Percentiles rank a stretch among this genome's conserved stretches.
Conservation (phyloP, 73 alveolate genomes). For the Paramecium caudatum region DNA sequence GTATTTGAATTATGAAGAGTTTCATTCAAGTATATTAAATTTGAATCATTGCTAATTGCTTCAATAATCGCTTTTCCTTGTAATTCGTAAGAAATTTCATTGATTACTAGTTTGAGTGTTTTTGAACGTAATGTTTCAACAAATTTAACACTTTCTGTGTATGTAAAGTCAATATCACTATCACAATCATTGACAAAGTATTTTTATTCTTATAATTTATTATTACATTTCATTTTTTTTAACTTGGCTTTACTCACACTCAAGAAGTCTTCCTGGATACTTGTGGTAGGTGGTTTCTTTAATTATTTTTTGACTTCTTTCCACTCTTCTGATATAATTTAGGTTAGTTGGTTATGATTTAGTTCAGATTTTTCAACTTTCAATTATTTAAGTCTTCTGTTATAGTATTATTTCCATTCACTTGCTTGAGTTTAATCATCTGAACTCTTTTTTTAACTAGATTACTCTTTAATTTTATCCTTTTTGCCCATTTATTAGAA, state of each 20-base stretch:
- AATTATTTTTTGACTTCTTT: neutral
- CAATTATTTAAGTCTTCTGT: neutral
- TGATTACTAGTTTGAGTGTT: slow-evolving; percentile 1
- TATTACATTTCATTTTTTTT: neutral
- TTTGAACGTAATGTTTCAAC: neutral
- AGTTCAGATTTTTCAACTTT: slow-evolving; percentile 32
- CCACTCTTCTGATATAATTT: slow-evolving; percentile 41
- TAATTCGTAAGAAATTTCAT: neutral
- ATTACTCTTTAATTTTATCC: neutral
- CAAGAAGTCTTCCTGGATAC: neutral
- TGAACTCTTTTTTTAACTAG: neutral
- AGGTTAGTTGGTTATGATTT: neutral
- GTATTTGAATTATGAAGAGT: neutral
- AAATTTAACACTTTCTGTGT: neutral
- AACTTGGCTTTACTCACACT: neutral
- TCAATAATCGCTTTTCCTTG: slow-evolving; percentile 35
- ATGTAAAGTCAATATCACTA: neutral
- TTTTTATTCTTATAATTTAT: neutral
- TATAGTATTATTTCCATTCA: slow-evolving; percentile 23
- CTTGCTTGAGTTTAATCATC: neutral
- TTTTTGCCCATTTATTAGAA: slow-evolving; percentile 7
- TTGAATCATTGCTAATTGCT: neutral
- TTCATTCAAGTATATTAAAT: neutral
- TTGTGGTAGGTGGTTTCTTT: neutral
- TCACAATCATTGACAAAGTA: neutral